Percentiles rank a stretch among this genome's conserved stretches.
These are phyloP conservation scores for Venturia nashicola DNA, from an alignment of 2,329 filamentous ascomycete species.

Conservation along the genomic window DNA sequence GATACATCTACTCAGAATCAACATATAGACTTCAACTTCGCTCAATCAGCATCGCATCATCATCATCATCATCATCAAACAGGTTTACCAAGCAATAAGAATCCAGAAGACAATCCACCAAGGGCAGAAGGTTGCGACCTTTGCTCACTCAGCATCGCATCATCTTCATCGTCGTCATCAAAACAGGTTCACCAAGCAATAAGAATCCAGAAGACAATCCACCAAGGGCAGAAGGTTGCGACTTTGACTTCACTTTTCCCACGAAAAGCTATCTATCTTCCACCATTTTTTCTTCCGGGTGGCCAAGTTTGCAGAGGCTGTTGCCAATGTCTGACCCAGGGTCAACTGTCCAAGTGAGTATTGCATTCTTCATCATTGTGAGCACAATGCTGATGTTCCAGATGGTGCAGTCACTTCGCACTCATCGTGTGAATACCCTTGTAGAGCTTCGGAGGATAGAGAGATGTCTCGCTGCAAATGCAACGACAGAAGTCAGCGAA, in stretches of 20 bases:
- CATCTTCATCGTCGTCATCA: neutral
- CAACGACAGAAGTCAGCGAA: conserved; percentile 46
- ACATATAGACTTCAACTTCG: neutral
- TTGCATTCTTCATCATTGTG: neutral
- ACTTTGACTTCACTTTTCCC: neutral
- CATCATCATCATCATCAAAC: neutral
- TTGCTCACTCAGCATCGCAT: neutral
- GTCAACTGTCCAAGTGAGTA: neutral
- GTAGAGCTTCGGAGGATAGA: conserved; percentile 62
- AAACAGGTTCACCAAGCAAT: neutral
- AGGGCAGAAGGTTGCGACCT: neutral
- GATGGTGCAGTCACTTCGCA: conserved; percentile 50
- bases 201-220: neutral
- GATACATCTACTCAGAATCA: neutral
- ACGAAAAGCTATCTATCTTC: neutral
- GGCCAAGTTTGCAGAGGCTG: neutral
- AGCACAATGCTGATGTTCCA: conserved; percentile 19
- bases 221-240: neutral
- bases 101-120: neutral
- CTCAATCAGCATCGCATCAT: neutral
- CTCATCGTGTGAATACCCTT: conserved; percentile 61
- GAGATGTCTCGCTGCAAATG: conserved; percentile 46
- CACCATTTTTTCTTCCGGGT: neutral
- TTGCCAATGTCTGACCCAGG: neutral
- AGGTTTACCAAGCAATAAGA: neutral